A percentile compares a stretch with the other conserved stretches of the same genome.
phyloP scores from a whole-genome alignment of 805 yeast genomes.

The Nakazawaea populi region DNA sequence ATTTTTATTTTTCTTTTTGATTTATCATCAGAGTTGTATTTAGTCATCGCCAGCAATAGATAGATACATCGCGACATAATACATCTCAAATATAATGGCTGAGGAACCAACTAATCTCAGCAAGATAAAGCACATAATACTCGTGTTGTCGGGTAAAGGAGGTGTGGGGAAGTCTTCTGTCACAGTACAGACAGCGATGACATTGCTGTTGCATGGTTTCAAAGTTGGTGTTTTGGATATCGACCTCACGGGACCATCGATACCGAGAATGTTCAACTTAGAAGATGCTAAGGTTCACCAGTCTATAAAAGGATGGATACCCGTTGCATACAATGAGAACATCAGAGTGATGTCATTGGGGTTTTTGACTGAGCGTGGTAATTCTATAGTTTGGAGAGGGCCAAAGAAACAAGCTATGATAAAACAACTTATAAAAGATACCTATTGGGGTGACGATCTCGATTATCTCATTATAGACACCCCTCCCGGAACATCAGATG shows the following conservation, averaged over 20 bases:
- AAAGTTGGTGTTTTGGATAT: conserved; percentile 94
- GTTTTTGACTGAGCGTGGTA: conserved; percentile 78
- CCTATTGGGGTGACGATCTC: conserved; percentile 77
- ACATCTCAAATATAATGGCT: too few relatives aligned
- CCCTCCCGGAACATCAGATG: conserved; percentile 99
- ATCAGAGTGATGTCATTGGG: conserved; percentile 83
- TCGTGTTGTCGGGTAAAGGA: conserved; percentile 90
- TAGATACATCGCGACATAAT: too few relatives aligned
- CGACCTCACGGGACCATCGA: conserved; percentile 93
- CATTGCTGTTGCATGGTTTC: conserved; percentile 61
- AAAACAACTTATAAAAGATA: conserved; percentile 85
- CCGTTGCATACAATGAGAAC: conserved; percentile 53
- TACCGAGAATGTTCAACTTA: conserved; percentile 94
- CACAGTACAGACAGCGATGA: conserved; percentile 89
- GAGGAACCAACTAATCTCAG: conserved; percentile 21
- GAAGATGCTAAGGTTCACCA: conserved; percentile 79
- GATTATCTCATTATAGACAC: conserved; percentile 87
- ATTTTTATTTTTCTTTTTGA: background rate
- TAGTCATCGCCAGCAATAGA: too few relatives aligned
- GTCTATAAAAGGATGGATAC: conserved; percentile 84
- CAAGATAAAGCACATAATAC: conserved; percentile 67
- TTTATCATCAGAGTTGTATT: background rate
- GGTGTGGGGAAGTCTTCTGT: conserved; percentile 98
- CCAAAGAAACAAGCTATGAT: conserved; percentile 99
- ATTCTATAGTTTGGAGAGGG: conserved; percentile 96